A percentile compares a stretch with the other conserved stretches of the same genome.
phyloP scores from a whole-genome alignment of 2,329 filamentous ascomycete species.

The Immersiporthe knoxdaviesiana region DNA sequence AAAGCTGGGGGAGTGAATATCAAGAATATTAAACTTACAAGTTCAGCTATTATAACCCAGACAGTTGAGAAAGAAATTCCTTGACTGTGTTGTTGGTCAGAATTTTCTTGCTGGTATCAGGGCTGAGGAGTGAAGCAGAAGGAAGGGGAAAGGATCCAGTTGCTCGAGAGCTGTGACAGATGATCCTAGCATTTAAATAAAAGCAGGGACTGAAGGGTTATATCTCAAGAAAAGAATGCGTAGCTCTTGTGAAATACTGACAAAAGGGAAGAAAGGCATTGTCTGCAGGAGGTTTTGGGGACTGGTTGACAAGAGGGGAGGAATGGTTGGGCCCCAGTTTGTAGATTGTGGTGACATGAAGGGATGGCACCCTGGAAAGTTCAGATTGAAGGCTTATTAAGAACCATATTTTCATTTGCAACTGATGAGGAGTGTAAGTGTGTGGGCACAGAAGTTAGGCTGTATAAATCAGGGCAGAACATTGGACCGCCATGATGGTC shows the following conservation, averaged over 20 bases:
- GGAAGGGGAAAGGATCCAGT: not conserved
- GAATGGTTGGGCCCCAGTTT: not conserved
- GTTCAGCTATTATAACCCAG: not conserved
- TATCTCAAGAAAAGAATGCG: not conserved
- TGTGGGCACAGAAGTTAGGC: not conserved
- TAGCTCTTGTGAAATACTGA: not conserved
- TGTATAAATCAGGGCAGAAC: not conserved
- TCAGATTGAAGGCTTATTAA: not conserved
- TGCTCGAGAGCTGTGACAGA: not conserved
- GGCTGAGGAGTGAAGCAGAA: not conserved
- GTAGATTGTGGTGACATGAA: not conserved
- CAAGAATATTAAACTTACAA: not conserved
- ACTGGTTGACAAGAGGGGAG: not conserved
- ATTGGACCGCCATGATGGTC: not conserved
- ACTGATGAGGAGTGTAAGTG: not conserved
- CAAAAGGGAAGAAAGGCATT: not conserved
- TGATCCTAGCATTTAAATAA: not conserved
- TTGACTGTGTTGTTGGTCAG: not conserved
- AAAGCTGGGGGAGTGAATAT: not conserved
- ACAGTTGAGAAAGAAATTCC: not conserved
- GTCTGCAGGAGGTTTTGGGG: not conserved
- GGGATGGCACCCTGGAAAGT: rapidly evolving
- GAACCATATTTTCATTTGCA: not conserved
- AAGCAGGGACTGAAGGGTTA: not conserved
- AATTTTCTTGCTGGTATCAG: not conserved